Evolutionary conservation across 208 protist genomes (phyloP), one percentile per base, ranked within the genome.

Genomic region (Leishmania tarentolae): DNA sequence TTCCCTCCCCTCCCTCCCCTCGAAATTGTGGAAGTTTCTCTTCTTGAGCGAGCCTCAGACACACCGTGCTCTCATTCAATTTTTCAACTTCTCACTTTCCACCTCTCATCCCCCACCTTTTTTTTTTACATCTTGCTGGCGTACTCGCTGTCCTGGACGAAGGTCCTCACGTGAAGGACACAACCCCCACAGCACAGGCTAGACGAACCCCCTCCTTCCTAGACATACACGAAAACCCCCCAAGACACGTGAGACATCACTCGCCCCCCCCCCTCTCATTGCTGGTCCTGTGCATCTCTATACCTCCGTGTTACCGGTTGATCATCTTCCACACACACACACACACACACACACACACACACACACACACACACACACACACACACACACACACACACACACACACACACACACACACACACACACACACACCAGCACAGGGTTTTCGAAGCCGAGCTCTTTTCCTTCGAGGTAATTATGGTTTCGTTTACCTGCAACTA

Each of bases 401-500:
- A 68, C 61, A 40, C 31, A 35, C 6, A 21, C 31, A 68, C 61
- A 40, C 31, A 35, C 6, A 21, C 31, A 68, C 61, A 40, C 31
- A 35, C 6, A 21, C 31, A 68, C 24, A 68, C 61, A 40, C 61
- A 17, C 61, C 3, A 35, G 8, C 31, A 5, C 31, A 9, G 61
- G 13, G 13, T 4, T 24, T 28, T 68, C 17, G 31, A 63, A 31
- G 57, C 31, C 31, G 0, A 21, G 5, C 31, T 31, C 31, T 56
- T 76, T 79, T 0, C 81, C 52, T 61, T 66, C 31, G 35, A n/a
- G 13, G 17, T 24, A 11, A 40, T 1, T 11, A 98, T 98, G 95
- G 95, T 98, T 0, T 97, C 94, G 59, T 98, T 98, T 69, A 96
- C 90, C 4, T 98, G 95, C 81, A 87, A 88, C 47, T 50, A 80